Evolutionary conservation across 2,329 filamentous ascomycete genomes (phyloP), one percentile per base, ranked within the genome.

Genomic region (Phoma herbarum): DNA sequence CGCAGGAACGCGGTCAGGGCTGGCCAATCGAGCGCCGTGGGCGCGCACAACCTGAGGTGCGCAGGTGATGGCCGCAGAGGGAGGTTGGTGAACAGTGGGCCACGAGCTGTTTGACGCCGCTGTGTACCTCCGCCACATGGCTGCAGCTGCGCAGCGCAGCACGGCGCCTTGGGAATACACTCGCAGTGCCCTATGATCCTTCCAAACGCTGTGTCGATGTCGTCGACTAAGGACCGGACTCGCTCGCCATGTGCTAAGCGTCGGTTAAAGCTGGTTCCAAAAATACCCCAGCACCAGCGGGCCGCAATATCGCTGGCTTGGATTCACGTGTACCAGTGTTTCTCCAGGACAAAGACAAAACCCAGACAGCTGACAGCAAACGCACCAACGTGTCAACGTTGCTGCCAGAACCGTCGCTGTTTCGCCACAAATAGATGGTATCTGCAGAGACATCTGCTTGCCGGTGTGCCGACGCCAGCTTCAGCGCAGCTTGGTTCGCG

Each of bases 271-370:
- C 39, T 45, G 18, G 3, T 44, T 66, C 63, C 65, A 69, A 67
- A 66, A 65, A 65, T 69, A 67, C 51, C 55, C 52, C 62, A 55
- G 52, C 52, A 57, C 52, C 61, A 55, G 52, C 52, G 57, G 57
- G 25, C 57, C 52, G 57, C 41, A 43, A 26, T 23, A 20, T 39
- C 9, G 18, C 47, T 46, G 45, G 31, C 41, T 29, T 43, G 42
- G 33, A 41, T 43, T 37, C 50, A 50, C 29, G 41, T 31, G 33
- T 50, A 52, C 52, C 50, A 54, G 51, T 56, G 48, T 60, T 60
- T 56, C 52, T 52, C 48, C 29, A 56, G 20, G n/a, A 39, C 37
- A 43, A 47, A 60, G 48, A 52, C 45, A 54, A 59, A 54, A 59
- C 56, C 39, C 25, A 53, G 46, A 59, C 56, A 50, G 48, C 9